Evolutionary conservation across 2,329 filamentous ascomycete species (phyloP).

Genomic region (Escovopsis sp.): DNA sequence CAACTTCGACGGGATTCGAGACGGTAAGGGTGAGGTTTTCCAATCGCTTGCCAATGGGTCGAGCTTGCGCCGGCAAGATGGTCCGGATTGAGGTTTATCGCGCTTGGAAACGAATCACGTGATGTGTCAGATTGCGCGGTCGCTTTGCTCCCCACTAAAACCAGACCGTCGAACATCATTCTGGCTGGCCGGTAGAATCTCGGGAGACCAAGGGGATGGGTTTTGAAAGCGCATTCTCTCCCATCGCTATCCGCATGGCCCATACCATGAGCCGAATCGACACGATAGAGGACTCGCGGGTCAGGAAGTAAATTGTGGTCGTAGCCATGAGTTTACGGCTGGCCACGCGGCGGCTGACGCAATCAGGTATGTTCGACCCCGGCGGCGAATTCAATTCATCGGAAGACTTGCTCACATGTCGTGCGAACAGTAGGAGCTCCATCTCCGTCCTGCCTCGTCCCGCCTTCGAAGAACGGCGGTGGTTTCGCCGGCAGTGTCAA

Average conservation of each 20-base stretch:
- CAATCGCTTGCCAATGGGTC: constrained; percentile 11
- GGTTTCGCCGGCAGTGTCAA: constrained; percentile 1
- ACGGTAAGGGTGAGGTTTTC: constrained; percentile 9
- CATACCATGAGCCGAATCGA: constrained; percentile 4
- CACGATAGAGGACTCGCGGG: constrained; percentile 10
- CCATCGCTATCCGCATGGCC: constrained; percentile 6
- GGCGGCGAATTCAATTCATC: not conserved
- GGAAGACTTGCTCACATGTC: constrained; percentile 3
- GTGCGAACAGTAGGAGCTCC: constrained; percentile 1
- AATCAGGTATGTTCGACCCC: constrained; percentile 34
- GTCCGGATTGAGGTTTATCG: constrained; percentile 17
- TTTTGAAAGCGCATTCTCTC: not conserved
- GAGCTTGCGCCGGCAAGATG: constrained; percentile 1
- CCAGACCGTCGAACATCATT: not conserved
- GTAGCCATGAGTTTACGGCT: constrained; percentile 48
- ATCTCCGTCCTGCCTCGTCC: constrained; percentile 3
- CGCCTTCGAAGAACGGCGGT: not conserved
- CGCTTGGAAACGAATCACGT: constrained; percentile 15
- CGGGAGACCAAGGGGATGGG: not conserved
- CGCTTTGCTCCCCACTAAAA: not conserved
- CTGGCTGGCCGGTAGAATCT: not conserved
- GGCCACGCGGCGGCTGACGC: constrained; percentile 45
- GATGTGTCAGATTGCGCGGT: not conserved
- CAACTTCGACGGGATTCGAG: constrained; percentile 10
- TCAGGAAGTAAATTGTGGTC: constrained; percentile 6